These are phyloP conservation scores for Akanthomyces muscarius DNA, from an alignment of 2,329 filamentous ascomycete species.

Conservation along the genomic window DNA sequence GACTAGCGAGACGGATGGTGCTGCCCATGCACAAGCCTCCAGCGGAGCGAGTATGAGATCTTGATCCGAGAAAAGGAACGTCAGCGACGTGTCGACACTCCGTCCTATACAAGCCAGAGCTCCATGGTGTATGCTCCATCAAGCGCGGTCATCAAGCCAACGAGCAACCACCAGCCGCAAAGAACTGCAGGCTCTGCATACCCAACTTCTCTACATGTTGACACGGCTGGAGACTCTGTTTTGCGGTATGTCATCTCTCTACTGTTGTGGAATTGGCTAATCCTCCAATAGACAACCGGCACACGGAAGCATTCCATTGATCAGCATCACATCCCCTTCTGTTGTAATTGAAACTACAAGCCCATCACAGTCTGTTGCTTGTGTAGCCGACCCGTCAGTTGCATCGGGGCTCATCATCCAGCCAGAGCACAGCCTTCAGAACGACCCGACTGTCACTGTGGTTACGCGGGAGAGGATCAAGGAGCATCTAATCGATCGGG, in stretches of 20 bases:
- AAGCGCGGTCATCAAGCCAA: not conserved
- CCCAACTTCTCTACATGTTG: not conserved
- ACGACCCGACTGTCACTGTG: slow-evolving; percentile 4
- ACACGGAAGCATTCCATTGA: not conserved
- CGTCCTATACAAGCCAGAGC: not conserved
- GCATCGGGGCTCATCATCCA: slow-evolving; percentile 13
- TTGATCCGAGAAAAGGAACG: slow-evolving; percentile 26
- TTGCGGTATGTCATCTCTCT: not conserved
- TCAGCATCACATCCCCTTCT: slow-evolving; percentile 11
- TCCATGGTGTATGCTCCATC: not conserved
- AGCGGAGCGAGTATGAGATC: slow-evolving; percentile 32
- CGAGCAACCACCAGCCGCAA: not conserved
- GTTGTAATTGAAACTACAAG: not conserved
- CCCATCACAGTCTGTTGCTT: not conserved
- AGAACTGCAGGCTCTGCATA: not conserved
- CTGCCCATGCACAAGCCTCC: slow-evolving; percentile 27
- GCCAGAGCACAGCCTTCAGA: slow-evolving; percentile 7
- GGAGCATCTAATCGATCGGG: slow-evolving; percentile 8
- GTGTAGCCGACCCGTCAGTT: slow-evolving; percentile 6
- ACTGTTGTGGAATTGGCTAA: not conserved
- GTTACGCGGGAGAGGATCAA: not conserved
- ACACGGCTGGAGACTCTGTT: not conserved
- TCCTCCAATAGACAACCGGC: not conserved
- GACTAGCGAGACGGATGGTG: slow-evolving; percentile 28
- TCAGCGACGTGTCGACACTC: not conserved